phyloP scores from a whole-genome alignment of 2,329 filamentous ascomycete species.

The Fusarium nisikadoi region DNA sequence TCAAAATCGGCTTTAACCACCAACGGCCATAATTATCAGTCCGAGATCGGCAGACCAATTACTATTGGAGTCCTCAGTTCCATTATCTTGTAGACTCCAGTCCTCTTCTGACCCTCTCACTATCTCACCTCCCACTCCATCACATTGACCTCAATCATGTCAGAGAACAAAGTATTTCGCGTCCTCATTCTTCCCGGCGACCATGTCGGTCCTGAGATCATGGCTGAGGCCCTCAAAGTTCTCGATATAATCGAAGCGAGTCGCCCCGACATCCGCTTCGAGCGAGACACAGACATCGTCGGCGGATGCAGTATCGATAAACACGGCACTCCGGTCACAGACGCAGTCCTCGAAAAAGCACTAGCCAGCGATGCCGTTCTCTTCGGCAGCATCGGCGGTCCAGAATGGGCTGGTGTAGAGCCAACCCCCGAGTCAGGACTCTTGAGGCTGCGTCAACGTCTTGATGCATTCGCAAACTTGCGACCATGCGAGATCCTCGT shows the following conservation, averaged over 20 bases:
- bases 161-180: constrained; percentile 25
- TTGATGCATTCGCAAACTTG: constrained; percentile 62
- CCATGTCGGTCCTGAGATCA: constrained; percentile 59
- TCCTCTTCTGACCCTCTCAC: not conserved
- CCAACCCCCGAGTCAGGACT: constrained; percentile 59
- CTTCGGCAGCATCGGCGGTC: constrained; percentile 60
- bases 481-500: constrained; percentile 60
- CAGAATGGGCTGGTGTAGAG: constrained; percentile 55
- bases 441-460: constrained; percentile 52
- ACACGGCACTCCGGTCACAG: constrained; percentile 56
- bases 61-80: not conserved
- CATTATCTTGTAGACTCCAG: not conserved
- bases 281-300: constrained; percentile 43
- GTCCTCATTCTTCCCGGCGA: constrained; percentile 60
- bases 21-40: not conserved
- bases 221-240: constrained; percentile 58
- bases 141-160: not conserved
- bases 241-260: constrained; percentile 53
- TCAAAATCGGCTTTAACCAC: not conserved
- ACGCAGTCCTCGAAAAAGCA: constrained; percentile 55
- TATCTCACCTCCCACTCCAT: not conserved
- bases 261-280: constrained; percentile 46
- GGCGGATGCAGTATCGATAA: constrained; percentile 57
- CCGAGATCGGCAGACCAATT: not conserved
- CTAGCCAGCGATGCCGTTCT: constrained; percentile 56